Conservation (phyloP, 441 rosid genomes). For the Syzygium malaccense region DNA sequence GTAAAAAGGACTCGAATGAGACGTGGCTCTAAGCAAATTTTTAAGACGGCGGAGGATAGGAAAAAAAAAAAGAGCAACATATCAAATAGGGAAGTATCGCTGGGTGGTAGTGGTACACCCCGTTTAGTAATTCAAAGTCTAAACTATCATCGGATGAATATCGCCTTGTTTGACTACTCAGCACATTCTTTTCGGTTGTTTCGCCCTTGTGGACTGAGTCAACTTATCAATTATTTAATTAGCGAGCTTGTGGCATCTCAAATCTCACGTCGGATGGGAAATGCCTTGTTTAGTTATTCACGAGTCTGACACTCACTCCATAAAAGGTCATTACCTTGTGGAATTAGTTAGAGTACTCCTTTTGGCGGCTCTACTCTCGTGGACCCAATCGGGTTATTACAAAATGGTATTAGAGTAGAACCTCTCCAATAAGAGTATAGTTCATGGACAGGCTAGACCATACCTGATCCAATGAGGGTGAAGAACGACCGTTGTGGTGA, state of each 20-base stretch:
- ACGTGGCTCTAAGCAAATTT: fast-evolving
- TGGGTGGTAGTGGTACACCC: background rate
- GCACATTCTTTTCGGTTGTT: background rate
- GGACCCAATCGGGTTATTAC: fast-evolving
- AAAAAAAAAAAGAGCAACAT: background rate
- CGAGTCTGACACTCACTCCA: background rate
- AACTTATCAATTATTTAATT: background rate
- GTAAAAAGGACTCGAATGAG: background rate
- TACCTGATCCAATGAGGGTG: background rate
- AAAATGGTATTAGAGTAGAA: background rate
- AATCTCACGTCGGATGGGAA: background rate
- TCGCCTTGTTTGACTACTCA: fast-evolving
- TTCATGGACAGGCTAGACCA: background rate
- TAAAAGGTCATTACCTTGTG: background rate
- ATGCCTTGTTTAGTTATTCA: background rate
- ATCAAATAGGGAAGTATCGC: background rate
- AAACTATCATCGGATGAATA: background rate
- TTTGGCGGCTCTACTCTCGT: background rate
- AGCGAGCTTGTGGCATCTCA: background rate
- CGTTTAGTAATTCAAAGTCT: background rate
- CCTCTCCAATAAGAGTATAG: background rate
- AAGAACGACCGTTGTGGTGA: background rate
- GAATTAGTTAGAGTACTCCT: background rate
- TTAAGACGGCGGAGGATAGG: fast-evolving
- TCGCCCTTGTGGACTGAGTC: fast-evolving